These are phyloP conservation scores for Saccharomycopsis crataegensis DNA, from an alignment of 1,139 yeast species.

Conservation along the genomic window DNA sequence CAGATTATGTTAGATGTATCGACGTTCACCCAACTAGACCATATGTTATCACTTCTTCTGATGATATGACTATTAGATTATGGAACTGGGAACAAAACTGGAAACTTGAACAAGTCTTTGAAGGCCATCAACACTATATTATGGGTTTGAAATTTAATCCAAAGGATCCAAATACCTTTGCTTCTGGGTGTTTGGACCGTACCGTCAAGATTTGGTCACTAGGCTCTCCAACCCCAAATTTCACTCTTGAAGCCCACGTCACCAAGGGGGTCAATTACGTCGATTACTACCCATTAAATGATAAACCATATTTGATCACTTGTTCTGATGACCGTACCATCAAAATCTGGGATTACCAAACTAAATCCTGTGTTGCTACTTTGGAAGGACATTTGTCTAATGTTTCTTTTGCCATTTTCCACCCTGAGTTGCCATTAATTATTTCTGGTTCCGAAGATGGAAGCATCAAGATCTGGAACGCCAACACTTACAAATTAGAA, in stretches of 20 bases:
- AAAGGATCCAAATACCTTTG: slow-evolving; percentile 95
- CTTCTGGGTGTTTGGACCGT: slow-evolving; percentile 92
- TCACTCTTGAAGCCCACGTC: slow-evolving; percentile 86
- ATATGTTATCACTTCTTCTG: slow-evolving; percentile 80
- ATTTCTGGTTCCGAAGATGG: slow-evolving; percentile 83
- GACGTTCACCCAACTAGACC: slow-evolving; percentile 95
- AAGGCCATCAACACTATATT: slow-evolving; percentile 93
- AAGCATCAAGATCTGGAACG: slow-evolving; percentile 70
- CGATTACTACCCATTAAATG: slow-evolving; percentile 94
- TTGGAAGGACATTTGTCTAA: slow-evolving; percentile 90
- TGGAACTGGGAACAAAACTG: slow-evolving; percentile 98
- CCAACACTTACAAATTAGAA: slow-evolving; percentile 77
- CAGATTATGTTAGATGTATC: slow-evolving; percentile 87
- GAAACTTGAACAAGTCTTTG: slow-evolving; percentile 84
- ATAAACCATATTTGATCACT: slow-evolving; percentile 91
- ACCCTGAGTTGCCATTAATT: slow-evolving; percentile 87
- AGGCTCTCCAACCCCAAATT: slow-evolving; percentile 84
- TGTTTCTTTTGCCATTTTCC: slow-evolving; percentile 95
- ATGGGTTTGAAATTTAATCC: slow-evolving; percentile 96
- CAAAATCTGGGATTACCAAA: slow-evolving; percentile 95
- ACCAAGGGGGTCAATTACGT: slow-evolving; percentile 92
- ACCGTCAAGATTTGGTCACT: slow-evolving; percentile 96
- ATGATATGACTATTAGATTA: slow-evolving; percentile 82
- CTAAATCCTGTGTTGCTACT: slow-evolving; percentile 91
- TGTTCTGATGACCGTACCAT: slow-evolving; percentile 89